These are phyloP conservation scores for Pholiota microspora DNA, from an alignment of 768 basidiomycete species.

Conservation along the genomic window DNA sequence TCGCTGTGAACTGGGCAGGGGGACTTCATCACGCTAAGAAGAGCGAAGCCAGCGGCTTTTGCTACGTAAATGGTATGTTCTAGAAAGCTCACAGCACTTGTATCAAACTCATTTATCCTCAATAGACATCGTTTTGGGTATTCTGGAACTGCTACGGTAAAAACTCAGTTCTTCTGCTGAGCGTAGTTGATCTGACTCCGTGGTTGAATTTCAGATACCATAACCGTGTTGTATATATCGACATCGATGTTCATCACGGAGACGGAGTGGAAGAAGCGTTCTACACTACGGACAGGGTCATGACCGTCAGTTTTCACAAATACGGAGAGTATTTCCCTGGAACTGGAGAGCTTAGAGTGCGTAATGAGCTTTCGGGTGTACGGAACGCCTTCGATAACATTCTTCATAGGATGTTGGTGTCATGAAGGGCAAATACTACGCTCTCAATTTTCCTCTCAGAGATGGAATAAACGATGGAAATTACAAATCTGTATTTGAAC, in stretches of 20 bases:
- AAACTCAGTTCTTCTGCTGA: slow-evolving; percentile 29
- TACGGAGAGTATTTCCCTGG: slow-evolving; percentile 99
- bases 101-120: slow-evolving; percentile 1
- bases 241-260: slow-evolving; percentile 98
- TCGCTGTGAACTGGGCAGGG: slow-evolving; percentile 99
- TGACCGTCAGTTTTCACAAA: slow-evolving; percentile 98
- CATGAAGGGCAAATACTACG: slow-evolving; percentile 90
- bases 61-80: slow-evolving; percentile 89
- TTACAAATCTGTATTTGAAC: slow-evolving; percentile 94
- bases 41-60: slow-evolving; percentile 98
- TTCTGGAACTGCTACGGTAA: slow-evolving; percentile 91
- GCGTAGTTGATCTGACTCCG: not conserved
- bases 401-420: slow-evolving; percentile 92
- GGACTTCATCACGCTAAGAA: slow-evolving; percentile 99
- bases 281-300: slow-evolving; percentile 97
- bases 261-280: slow-evolving; percentile 99
- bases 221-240: slow-evolving; percentile 92
- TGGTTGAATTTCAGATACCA: slow-evolving; percentile 64
- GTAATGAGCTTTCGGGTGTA: no score
- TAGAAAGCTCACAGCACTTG: not conserved
- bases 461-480: slow-evolving; percentile 96
- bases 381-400: no score
- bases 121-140: slow-evolving; percentile 96
- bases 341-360: slow-evolving; percentile 91
- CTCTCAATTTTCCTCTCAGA: slow-evolving; percentile 91